These are phyloP conservation scores for Hygrocybe punicea DNA, from an alignment of 768 basidiomycete genomes.

Conservation along the genomic window DNA sequence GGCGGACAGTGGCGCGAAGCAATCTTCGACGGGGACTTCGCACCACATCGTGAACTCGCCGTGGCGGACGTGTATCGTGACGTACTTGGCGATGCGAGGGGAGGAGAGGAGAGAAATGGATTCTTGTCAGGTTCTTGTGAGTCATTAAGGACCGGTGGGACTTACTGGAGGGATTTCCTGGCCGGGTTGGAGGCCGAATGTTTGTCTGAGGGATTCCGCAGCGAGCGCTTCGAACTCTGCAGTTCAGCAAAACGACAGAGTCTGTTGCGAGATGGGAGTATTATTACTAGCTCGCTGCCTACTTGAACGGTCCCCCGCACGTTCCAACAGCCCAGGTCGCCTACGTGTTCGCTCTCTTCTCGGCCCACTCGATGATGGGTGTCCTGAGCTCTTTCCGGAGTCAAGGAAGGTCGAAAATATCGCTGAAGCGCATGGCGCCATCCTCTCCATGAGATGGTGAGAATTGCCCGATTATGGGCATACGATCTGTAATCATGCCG, in stretches of 20 bases:
- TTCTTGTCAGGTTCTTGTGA: no score
- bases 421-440: conserved; percentile 53
- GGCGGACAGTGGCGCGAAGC: conserved; percentile 50
- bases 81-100: conserved; percentile 44
- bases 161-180: conserved; percentile 43
- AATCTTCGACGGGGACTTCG: conserved; percentile 39
- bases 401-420: conserved; percentile 57
- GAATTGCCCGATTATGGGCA: conserved; percentile 49
- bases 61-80: conserved; percentile 54
- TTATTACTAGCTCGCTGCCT: no score
- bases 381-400: conserved; percentile 42
- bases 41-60: conserved; percentile 53
- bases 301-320: conserved; percentile 47
- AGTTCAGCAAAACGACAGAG: no score
- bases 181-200: conserved; percentile 32
- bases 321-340: conserved; percentile 56
- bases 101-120: no score
- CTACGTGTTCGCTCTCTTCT: conserved; percentile 39
- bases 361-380: conserved; percentile 63
- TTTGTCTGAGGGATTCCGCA: conserved; percentile 37
- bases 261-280: no score
- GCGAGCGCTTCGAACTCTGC: conserved; percentile 40
- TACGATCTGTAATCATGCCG: conserved; percentile 41
- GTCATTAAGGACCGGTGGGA: no score
- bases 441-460: conserved; percentile 31